Evolutionary conservation across 2,329 filamentous ascomycete species (phyloP), one percentile per base, ranked within the genome.

Genomic region (Tricladium varicosporioides): DNA sequence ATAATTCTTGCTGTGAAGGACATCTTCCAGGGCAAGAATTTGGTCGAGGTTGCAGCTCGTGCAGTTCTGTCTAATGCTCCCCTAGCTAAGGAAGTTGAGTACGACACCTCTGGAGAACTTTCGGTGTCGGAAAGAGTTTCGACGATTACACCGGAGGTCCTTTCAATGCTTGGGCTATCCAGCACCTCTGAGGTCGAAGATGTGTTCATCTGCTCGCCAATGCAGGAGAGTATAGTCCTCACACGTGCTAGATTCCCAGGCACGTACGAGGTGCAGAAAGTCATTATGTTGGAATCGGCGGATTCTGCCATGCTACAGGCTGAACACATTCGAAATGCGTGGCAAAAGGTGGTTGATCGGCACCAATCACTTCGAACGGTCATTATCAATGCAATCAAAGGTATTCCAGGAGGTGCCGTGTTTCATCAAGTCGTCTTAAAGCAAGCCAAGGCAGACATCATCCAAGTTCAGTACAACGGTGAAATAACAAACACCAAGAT

Each of bases 11-110:
- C 15, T 32, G 47, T 49, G 2, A 14, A 49, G 32, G 27, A 49
- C 16, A 32, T 49, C 22, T 16, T 49, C 5, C 16, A 49, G 27
- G 32, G 47, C 47, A 49, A 49, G 18, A 32, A 19, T 22, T 9
- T 49, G 27, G 10, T 22, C 27, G 47, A 32, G 32, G 13, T 49
- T 16, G 47, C 47, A 10, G 27, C 27, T 7, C 22, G 22, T 27
- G 22, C 22, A 27, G 22, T 27, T 27, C 22, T 66, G 19, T 62
- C 45, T 18, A 16, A 48, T 48, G 16, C 19, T 19, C 45, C 45
- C 22, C 45, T 48, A 14, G 10, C 14, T 22, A 15, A 48, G 22
- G 1, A 18, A 22, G 8, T 19, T 9, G 45, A 48, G n/a, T 48
- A 43, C 15, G 40, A 43, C 40, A 43, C 40, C 40, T 43, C 40